Base-by-base conservation (phyloP, 2,329 filamentous ascomycete species). In the Akanthomyces uredinophilus region DNA sequence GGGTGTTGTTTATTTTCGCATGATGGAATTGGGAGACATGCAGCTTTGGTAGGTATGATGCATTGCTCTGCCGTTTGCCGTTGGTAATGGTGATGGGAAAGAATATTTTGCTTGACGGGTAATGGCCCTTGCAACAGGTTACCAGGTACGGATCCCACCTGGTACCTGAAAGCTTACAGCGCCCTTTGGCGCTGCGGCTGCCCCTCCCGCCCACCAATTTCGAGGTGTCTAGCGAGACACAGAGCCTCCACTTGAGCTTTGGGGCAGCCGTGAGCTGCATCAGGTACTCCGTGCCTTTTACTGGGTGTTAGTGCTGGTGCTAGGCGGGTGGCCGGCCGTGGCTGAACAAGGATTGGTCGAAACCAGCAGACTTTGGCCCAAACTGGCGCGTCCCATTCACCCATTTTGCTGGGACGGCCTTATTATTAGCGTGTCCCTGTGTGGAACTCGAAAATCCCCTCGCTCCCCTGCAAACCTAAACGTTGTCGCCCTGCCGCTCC, bases 221-320 rank as follows among this genome's bases (percentile, higher is more conserved):
- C 4, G 53, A 13, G 27, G 27, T 1, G 20, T 44, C 18, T 41
- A 50, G 29, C 4, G 27, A 29, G 27, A 6, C 6, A 29, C 4
- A 22, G 56, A 51, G 44, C 35, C 44, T 32, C 56, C 56, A 37
- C 32, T 32, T 49, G 20, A 14, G 55, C 14, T 32, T 22, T 37
- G 50, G 50, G 29, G 35, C 52, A 39, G 52, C 52, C 52, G 32
- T 58, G 55, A n/a, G 27, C 39, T 53, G 50, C 41, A 53, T 53
- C n/a, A n/a, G n/a, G n/a, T n/a, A n/a, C n/a, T n/a, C n/a, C n/a
- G n/a, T n/a, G n/a, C n/a, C n/a, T n/a, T n/a, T n/a, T n/a, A n/a
- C n/a, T n/a, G n/a, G n/a, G n/a, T n/a, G n/a, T n/a, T 29, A 43
- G 47, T 39, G 49, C 49, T 52, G 49, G n/a, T n/a, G n/a, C n/a